A percentile compares a stretch with the other conserved stretches of the same genome.
Conservation (phyloP, 129 eudicot genomes). For the Ambrosia artemisiifolia region DNA sequence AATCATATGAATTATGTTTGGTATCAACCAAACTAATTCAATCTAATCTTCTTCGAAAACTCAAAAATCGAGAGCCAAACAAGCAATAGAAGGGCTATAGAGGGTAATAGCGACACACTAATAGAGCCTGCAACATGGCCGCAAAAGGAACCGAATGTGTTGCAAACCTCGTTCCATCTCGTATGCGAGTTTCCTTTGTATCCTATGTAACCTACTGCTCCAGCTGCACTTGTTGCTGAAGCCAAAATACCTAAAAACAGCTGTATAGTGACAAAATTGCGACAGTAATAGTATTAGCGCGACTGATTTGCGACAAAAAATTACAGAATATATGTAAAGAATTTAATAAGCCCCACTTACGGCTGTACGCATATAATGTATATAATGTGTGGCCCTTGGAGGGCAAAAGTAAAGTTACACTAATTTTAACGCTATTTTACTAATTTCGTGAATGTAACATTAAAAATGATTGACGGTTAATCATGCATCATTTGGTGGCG, state of each 20-base stretch:
- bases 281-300: too few relatives aligned
- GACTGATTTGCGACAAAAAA: not conserved
- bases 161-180: slow-evolving; percentile 56
- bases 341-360: too few relatives aligned
- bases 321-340: too few relatives aligned
- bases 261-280: slow-evolving; percentile 33
- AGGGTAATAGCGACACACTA: slow-evolving; percentile 39
- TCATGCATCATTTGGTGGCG: too few relatives aligned
- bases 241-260: slow-evolving; percentile 61
- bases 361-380: too few relatives aligned
- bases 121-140: slow-evolving; percentile 45
- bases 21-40: not conserved
- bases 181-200: slow-evolving; percentile 60
- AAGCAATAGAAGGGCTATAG: slow-evolving; percentile 50
- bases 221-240: slow-evolving; percentile 69
- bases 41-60: slow-evolving; percentile 42
- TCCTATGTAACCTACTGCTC: slow-evolving; percentile 66
- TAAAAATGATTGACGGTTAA: too few relatives aligned
- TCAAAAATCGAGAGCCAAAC: slow-evolving; percentile 42
- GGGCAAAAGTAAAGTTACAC: too few relatives aligned
- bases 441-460: too few relatives aligned
- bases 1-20: not conserved
- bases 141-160: slow-evolving; percentile 47
- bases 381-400: too few relatives aligned
- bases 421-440: too few relatives aligned